phyloP scores from a whole-genome alignment of 306 rosid species.

The Malus fusca region DNA sequence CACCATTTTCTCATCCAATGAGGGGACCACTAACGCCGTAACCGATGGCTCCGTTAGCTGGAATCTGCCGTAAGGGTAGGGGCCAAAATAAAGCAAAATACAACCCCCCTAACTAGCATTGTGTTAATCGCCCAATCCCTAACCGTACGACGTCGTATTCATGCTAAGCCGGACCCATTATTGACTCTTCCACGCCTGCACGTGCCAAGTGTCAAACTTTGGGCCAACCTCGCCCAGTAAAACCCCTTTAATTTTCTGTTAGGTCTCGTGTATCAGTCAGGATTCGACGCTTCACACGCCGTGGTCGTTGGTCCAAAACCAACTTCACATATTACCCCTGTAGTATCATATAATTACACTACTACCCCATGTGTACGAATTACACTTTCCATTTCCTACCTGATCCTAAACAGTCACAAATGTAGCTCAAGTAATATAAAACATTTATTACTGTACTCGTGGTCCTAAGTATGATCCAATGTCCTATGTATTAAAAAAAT shows the following conservation, averaged over 20 bases:
- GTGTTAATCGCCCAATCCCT: slow-evolving; percentile 4
- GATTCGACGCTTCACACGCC: slow-evolving; percentile 9
- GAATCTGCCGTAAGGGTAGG: not conserved
- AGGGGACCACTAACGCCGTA: slow-evolving; percentile 26
- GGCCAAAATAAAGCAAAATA: not conserved
- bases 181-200: not conserved
- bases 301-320: not conserved
- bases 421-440: too few relatives aligned
- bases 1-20: not conserved
- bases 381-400: not conserved
- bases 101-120: not conserved
- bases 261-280: slow-evolving; percentile 13
- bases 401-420: not conserved
- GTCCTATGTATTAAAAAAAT: not conserved
- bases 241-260: slow-evolving; percentile 4
- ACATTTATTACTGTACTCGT: too few relatives aligned
- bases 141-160: not conserved
- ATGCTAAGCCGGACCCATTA: not conserved
- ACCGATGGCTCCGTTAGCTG: slow-evolving; percentile 13
- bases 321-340: not conserved
- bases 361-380: not conserved
- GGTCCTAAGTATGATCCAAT: not conserved
- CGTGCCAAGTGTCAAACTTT: not conserved
- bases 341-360: not conserved
- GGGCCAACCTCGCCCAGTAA: not conserved